Conservation (phyloP, 768 basidiomycete species). For the Agaricus sinodeliciosus region DNA sequence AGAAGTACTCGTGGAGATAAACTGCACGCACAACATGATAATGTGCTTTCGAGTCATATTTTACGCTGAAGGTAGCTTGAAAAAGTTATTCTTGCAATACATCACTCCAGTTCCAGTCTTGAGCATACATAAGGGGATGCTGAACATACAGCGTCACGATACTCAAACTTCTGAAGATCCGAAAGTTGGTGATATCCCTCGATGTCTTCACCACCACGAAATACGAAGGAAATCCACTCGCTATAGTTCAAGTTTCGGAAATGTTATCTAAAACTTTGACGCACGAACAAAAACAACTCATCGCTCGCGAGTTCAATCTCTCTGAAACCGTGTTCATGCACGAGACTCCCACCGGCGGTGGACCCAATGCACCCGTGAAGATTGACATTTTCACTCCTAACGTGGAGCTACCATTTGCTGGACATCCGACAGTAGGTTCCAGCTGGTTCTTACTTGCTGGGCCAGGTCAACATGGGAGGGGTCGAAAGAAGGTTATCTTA, state of each 20-base stretch:
- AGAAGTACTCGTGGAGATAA: too few relatives aligned
- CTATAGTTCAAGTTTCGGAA: slow-evolving; percentile 33
- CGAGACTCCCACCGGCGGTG: slow-evolving; percentile 13
- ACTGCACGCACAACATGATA: too few relatives aligned
- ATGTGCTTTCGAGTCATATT: too few relatives aligned
- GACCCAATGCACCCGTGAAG: slow-evolving; percentile 16
- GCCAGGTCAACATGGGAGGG: slow-evolving; percentile 6
- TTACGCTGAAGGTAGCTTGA: too few relatives aligned
- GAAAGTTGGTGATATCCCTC: slow-evolving; percentile 9
- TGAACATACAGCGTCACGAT: too few relatives aligned
- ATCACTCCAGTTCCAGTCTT: too few relatives aligned
- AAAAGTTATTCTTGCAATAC: too few relatives aligned
- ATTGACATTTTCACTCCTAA: slow-evolving; percentile 37
- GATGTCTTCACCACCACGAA: slow-evolving; percentile 37
- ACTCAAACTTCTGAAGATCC: too few relatives aligned
- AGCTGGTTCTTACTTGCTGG: slow-evolving; percentile 32
- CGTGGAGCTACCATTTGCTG: slow-evolving; percentile 37
- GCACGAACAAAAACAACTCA: slow-evolving; percentile 32
- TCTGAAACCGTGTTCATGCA: slow-evolving; percentile 43
- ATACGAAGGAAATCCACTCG: slow-evolving; percentile 37
- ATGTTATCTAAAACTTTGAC: slow-evolving; percentile 16
- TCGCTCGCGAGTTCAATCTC: slow-evolving; percentile 43
- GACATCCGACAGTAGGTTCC: slow-evolving; percentile 38
- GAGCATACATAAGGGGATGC: too few relatives aligned
- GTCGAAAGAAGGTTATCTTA: slow-evolving; percentile 33